Evolutionary conservation across 2,329 filamentous ascomycete genomes (phyloP).

Genomic region (Chaetomiaceae sp.): DNA sequence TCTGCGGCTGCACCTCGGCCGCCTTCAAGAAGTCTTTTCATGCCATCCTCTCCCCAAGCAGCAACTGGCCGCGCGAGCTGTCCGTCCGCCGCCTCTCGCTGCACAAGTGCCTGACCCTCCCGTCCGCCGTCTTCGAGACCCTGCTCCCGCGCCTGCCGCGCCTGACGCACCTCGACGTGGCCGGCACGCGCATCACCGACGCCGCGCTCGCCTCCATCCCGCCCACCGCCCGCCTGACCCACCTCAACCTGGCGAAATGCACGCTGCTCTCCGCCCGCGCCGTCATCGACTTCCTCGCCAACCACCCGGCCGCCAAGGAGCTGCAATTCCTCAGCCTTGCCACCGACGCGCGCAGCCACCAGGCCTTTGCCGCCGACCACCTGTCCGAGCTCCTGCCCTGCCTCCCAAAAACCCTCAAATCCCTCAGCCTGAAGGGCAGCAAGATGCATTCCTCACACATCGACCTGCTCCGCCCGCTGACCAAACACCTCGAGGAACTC

Average conservation of each 20-base stretch:
- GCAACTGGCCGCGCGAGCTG: slow-evolving; percentile 49
- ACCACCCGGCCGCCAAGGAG: slow-evolving; percentile 61
- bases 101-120: slow-evolving; percentile 70
- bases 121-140: slow-evolving; percentile 59
- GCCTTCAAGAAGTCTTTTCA: slow-evolving; percentile 61
- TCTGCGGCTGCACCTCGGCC: slow-evolving; percentile 67
- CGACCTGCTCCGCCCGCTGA: slow-evolving; percentile 55
- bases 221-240: slow-evolving; percentile 63
- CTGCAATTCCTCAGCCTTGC: slow-evolving; percentile 69
- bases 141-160: slow-evolving; percentile 63
- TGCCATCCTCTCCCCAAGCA: slow-evolving; percentile 45
- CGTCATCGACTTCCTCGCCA: slow-evolving; percentile 64
- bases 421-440: slow-evolving; percentile 70
- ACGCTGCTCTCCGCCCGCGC: slow-evolving; percentile 58
- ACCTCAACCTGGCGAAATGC: slow-evolving; percentile 74
- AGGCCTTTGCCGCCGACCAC: slow-evolving; percentile 61
- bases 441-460: slow-evolving; percentile 62
- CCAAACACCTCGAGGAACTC: slow-evolving; percentile 70
- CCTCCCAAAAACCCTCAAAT: slow-evolving; percentile 62
- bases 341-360: slow-evolving; percentile 64
- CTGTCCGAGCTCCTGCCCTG: slow-evolving; percentile 58
- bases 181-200: slow-evolving; percentile 70
- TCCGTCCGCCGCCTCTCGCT: slow-evolving; percentile 63
- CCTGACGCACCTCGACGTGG: slow-evolving; percentile 73
- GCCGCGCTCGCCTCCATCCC: slow-evolving; percentile 65